phyloP scores from a whole-genome alignment of 805 yeast species.

The Grigorovia transvaalensis region DNA sequence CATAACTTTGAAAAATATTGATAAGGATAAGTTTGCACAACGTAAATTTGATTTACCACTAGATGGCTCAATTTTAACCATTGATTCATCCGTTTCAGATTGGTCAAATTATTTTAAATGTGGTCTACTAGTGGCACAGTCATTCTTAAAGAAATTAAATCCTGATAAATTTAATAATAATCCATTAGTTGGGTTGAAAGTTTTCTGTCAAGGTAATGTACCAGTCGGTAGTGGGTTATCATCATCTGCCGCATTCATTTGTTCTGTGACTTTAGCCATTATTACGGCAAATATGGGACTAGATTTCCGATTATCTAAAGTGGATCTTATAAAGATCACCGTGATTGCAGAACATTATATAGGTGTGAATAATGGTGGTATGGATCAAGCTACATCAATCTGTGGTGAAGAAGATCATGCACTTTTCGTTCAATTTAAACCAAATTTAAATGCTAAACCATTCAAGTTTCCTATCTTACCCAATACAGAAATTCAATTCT shows the following conservation, averaged over 20 bases:
- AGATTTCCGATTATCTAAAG: constrained; percentile 32
- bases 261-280: constrained; percentile 49
- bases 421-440: constrained; percentile 49
- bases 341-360: constrained; percentile 59
- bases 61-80: constrained; percentile 33
- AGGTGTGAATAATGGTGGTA: constrained; percentile 71
- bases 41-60: constrained; percentile 32
- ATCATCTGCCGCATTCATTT: constrained; percentile 64
- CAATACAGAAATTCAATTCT: constrained; percentile 38
- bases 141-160: constrained; percentile 30
- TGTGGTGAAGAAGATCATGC: constrained; percentile 53
- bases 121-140: constrained; percentile 50
- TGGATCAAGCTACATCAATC: constrained; percentile 68
- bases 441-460: constrained; percentile 44
- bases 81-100: constrained; percentile 40
- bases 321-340: constrained; percentile 47
- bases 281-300: constrained; percentile 41
- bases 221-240: constrained; percentile 68
- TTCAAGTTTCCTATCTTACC: constrained; percentile 39
- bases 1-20: constrained; percentile 29
- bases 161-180: constrained; percentile 20
- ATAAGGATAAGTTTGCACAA: constrained; percentile 27
- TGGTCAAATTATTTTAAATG: constrained; percentile 65
- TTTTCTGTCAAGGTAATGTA: constrained; percentile 51
- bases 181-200: constrained; percentile 38